These are phyloP conservation scores for Xylaria bambusicola DNA, from an alignment of 495 filamentous ascomycete genomes.

Conservation along the genomic window DNA sequence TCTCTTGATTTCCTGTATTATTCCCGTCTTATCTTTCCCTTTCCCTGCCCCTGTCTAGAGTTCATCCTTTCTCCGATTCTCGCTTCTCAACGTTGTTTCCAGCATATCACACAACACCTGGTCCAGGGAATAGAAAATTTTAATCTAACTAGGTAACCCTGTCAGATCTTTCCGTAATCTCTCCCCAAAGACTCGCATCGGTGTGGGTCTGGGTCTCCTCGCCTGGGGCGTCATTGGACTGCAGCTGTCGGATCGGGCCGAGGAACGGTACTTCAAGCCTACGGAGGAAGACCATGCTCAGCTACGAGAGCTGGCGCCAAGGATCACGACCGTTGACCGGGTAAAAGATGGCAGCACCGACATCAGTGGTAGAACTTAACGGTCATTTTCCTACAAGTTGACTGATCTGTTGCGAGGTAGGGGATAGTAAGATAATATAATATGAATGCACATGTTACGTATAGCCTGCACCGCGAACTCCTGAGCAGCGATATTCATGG, in stretches of 20 bases:
- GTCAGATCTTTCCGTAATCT: conserved; percentile 41
- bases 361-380: background rate
- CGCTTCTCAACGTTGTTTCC: too few species aligned
- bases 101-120: too few species aligned
- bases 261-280: conserved; percentile 43
- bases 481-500: too few species aligned
- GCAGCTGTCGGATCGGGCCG: conserved; percentile 41
- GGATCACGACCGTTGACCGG: conserved; percentile 41
- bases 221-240: conserved; percentile 48
- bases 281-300: conserved; percentile 46
- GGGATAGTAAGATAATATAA: background rate
- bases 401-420: background rate
- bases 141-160: conserved; percentile 3
- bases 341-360: background rate
- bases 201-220: conserved; percentile 44
- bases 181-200: conserved; percentile 36
- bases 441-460: background rate
- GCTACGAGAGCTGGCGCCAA: conserved; percentile 40
- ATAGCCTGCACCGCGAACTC: too few species aligned
- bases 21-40: too few species aligned
- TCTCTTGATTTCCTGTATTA: too few species aligned
- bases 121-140: conserved; percentile 9
- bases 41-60: too few species aligned
- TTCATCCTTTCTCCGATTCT: too few species aligned
- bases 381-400: background rate